Conservation (phyloP, 176 grass and related monocot genomes). For the Aegilops umbellulata region DNA sequence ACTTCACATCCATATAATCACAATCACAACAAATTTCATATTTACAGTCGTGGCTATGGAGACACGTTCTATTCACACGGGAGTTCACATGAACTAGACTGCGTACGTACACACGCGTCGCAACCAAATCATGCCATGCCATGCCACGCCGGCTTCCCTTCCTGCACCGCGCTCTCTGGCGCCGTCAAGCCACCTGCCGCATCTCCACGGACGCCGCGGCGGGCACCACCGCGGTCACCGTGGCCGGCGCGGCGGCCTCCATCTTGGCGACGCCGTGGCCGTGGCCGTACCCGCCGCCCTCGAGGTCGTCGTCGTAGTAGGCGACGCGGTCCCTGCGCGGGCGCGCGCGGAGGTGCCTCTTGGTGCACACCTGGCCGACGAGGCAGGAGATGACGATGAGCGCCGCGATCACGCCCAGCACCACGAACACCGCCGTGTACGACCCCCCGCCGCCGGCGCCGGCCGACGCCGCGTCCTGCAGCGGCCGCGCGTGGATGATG, state of each 20-base stretch:
- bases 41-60: background rate
- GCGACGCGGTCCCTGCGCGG: conserved; percentile 58
- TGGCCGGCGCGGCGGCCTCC: conserved; percentile 17
- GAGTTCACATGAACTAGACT: background rate
- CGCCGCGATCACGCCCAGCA: conserved; percentile 67
- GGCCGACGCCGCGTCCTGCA: background rate
- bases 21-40: background rate
- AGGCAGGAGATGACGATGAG: conserved; percentile 65
- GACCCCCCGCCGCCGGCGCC: conserved; percentile 35
- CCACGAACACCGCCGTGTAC: conserved; percentile 65
- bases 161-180: background rate
- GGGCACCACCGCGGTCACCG: background rate
- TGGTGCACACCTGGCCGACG: conserved; percentile 64
- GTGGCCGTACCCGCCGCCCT: conserved; percentile 29
- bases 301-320: conserved; percentile 51
- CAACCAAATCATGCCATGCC: background rate
- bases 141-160: background rate
- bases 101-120: background rate
- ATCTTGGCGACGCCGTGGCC: conserved; percentile 34
- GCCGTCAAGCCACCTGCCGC: background rate
- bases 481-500: conserved; percentile 1
- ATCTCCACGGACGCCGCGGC: background rate
- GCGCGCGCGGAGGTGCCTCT: conserved; percentile 50
- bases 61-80: background rate
- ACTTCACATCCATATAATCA: background rate